Base-by-base conservation (phyloP, 805 yeast species). In the Candida piceae region DNA sequence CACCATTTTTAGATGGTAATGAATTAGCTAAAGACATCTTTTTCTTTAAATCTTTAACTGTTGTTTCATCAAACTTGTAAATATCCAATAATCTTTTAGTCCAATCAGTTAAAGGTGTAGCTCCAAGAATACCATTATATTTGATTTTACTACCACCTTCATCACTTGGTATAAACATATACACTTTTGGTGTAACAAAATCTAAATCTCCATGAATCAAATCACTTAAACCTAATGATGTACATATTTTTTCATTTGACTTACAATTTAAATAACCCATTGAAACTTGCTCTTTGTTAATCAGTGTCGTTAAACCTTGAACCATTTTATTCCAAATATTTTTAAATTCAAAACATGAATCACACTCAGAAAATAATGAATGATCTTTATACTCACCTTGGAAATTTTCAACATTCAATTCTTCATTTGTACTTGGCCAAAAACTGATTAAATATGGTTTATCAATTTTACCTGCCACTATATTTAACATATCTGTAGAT, bases 181-280 rank as follows among this genome's bases (percentile, higher is more conserved):
- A 49, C 3, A 57, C 38, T 20, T 49, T 45, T 0, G 64, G 64
- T 11, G 41, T 40, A 16, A 35, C 41, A 8, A 40, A 29, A 4
- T 36, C 31, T 3, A 27, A 26, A 4, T 39, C 32, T 10, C 23
- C 32, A 7, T 39, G 15, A 7, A 60, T 47, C 40, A 73, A 52
- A 16, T 60, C 54, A 0, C 46, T 46, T 40, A 74, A 61, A 0
- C 77, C 80, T 31, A 84, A 52, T 28, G 70, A 62, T 19, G 58
- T 47, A 53, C 94, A 84, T 2, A 81, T 51, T 15, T 62, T 58
- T 4, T 64, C 57, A 47, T 76, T 70, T 9, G 70, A 50, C 16
- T 45, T 39, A 57, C 93, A 84, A 57, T 76, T 78, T 45, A 82
- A 63, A 53, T 77, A 86, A 4, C 74, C 82, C 0, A 58, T 25